Percentiles rank a stretch among this genome's conserved stretches.
Evolutionary conservation across 495 filamentous ascomycete species (phyloP).

Genomic region (Aspergillus cavernicola): DNA sequence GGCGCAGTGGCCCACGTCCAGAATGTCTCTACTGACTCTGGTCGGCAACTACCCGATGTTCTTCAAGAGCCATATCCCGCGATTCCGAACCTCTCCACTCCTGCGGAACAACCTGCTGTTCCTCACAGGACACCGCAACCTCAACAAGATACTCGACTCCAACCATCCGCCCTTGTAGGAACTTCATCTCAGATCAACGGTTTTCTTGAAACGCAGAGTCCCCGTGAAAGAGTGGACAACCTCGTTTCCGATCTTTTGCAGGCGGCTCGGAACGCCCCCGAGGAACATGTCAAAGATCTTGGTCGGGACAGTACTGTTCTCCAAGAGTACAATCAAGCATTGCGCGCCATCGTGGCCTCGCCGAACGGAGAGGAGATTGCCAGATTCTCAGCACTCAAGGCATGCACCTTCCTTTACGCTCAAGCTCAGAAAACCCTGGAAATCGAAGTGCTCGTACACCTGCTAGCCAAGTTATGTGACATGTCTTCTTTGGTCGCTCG

Average conservation of each 20-base stretch:
- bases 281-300: conserved; percentile 68
- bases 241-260: conserved; percentile 68
- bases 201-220: conserved; percentile 58
- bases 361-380: conserved; percentile 63
- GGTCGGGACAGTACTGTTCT: conserved; percentile 60
- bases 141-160: conserved; percentile 54
- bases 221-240: conserved; percentile 62
- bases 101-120: conserved; percentile 74
- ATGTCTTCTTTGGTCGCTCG: conserved; percentile 70
- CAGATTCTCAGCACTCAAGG: conserved; percentile 61
- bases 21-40: conserved; percentile 55
- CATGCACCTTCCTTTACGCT: conserved; percentile 65
- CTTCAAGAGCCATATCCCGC: conserved; percentile 80
- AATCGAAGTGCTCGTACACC: conserved; percentile 76
- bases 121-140: conserved; percentile 64
- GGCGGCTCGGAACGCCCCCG: conserved; percentile 58
- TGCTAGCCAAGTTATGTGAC: conserved; percentile 77
- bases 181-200: conserved; percentile 59
- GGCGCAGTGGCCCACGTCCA: conserved; percentile 45
- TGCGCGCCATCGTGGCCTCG: conserved; percentile 47
- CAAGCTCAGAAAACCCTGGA: conserved; percentile 59
- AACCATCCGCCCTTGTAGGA: conserved; percentile 41
- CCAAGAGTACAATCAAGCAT: conserved; percentile 56
- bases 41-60: conserved; percentile 65
- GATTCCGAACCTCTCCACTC: conserved; percentile 71